phyloP scores from a whole-genome alignment of 345 rosid species.

The Hibiscus mutabilis region DNA sequence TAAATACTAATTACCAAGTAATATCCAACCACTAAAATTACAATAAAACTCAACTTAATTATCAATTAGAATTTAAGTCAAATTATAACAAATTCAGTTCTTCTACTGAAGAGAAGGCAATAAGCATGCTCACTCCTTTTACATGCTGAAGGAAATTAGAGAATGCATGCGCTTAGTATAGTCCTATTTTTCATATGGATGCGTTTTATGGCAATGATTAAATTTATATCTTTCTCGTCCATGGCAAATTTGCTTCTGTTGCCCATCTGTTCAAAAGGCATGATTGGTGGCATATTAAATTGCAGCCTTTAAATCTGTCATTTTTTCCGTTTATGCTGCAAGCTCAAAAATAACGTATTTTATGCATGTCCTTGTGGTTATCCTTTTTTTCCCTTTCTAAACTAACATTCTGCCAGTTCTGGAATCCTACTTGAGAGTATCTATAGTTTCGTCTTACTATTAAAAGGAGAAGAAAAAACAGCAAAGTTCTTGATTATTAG shows the following conservation, averaged over 20 bases:
- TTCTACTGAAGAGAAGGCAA: neutral
- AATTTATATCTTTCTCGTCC: neutral
- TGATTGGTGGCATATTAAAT: neutral
- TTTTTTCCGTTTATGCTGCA: neutral
- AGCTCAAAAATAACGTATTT: too few relatives aligned
- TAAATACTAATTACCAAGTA: too few relatives aligned
- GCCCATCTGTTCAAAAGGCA: neutral
- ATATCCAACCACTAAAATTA: too few relatives aligned
- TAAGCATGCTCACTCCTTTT: neutral
- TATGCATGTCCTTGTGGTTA: neutral
- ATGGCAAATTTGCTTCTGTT: neutral
- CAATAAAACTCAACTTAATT: too few relatives aligned
- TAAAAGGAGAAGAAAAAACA: neutral
- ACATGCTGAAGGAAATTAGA: neutral
- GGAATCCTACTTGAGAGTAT: neutral
- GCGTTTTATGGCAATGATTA: neutral
- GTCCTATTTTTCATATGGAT: neutral
- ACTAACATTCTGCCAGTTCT: neutral
- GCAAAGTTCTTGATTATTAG: neutral
- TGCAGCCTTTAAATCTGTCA: neutral
- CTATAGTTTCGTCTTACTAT: neutral
- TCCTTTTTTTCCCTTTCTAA: neutral
- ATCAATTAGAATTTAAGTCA: too few relatives aligned
- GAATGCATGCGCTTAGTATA: neutral
- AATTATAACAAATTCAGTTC: too few relatives aligned